Base-by-base conservation (phyloP, 768 basidiomycete species). In the Macrolepiota albuminosa region DNA sequence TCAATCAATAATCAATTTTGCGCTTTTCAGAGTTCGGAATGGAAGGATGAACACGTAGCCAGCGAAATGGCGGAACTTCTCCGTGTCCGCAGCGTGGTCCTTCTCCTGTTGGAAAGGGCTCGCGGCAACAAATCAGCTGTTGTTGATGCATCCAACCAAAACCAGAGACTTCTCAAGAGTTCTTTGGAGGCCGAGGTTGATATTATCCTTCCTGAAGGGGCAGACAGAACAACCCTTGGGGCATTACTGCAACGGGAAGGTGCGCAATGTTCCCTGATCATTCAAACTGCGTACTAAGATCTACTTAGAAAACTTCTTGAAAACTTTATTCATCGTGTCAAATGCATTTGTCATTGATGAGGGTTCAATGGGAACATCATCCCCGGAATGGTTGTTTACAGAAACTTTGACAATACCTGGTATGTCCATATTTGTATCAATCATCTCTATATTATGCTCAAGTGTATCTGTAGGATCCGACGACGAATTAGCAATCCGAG, bases 321-420 rank as follows among this genome's bases (percentile, higher is more conserved):
- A 85, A 67, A 86, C 84, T 0, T 75, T 96, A 6, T 93, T 93
- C 72, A 90, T 91, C 55, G 88, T 92, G 2, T 95, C 93, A 1
- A 80, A 90, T 56, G 89, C 82, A 14, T 74, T 72, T 6, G 59
- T 93, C 8, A 72, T 71, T 0, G 78, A 84, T 54, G 74, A 81
- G 64, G 75, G 73, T 2, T 78, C 78, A 11, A 61, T 76, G 18
- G 74, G 75, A 2, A 70, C 75, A 2, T 56, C 64, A 6, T 72
- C 80, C 13, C 73, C 78, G 1, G 67, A 66, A 29, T 91, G 86
- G 89, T 46, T 74, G 4, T 84, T 84, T 67, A 70, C 67, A 24
- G 74, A 75, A 34, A 75, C 75, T 16, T 43, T 85, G 37, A 52
- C 69, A 6, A 68, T 84, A 54, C 72, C 78, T 64, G 81, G 87